Evolutionary conservation across 768 basidiomycete genomes (phyloP).

Genomic region (Megacollybia marginata): DNA sequence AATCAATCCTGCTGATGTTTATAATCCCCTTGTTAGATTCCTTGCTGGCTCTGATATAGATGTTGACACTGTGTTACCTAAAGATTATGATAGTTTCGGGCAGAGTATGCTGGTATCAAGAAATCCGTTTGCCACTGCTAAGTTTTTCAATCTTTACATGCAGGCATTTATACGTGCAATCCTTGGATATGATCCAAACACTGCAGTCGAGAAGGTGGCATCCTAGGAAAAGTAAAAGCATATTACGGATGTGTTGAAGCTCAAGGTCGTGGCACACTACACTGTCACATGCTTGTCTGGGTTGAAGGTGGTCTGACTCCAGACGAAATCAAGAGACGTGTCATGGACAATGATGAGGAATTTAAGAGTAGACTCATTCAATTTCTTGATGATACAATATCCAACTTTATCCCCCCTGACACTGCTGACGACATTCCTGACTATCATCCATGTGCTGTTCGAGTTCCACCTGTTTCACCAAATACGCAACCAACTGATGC

Average conservation of each 20-base stretch:
- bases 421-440: neutral
- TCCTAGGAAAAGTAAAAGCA: constrained; percentile 1
- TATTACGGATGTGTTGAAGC: constrained; percentile 17
- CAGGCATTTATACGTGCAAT: constrained; percentile 6
- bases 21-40: constrained; percentile 18
- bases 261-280: constrained; percentile 16
- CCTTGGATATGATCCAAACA: constrained; percentile 3
- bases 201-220: neutral
- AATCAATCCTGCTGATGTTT: constrained; percentile 21
- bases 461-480: neutral
- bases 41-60: constrained; percentile 16
- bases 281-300: constrained; percentile 22
- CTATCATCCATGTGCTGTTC: neutral
- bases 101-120: constrained; percentile 3
- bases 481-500: neutral
- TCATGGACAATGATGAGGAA: neutral
- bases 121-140: constrained; percentile 11
- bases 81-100: neutral
- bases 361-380: neutral
- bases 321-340: neutral
- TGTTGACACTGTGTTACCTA: constrained; percentile 6
- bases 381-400: neutral
- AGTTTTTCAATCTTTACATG: constrained; percentile 14
- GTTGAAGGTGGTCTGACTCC: constrained; percentile 8
- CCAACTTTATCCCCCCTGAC: neutral